Evolutionary conservation across 2,329 filamentous ascomycete species (phyloP).

Genomic region (Stagonosporopsis tanaceti): DNA sequence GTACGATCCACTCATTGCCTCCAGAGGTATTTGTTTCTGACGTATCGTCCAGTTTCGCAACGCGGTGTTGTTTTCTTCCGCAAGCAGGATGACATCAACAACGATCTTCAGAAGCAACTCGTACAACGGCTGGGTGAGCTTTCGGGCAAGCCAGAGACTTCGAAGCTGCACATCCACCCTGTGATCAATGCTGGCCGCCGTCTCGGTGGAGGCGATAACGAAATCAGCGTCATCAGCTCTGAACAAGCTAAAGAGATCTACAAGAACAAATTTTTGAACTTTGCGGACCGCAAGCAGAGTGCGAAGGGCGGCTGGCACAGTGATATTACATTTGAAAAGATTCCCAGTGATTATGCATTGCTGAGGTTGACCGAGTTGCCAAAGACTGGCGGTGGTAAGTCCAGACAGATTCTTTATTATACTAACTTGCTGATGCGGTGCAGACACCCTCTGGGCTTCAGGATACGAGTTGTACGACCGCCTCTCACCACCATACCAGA

Average conservation of each 20-base stretch:
- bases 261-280: constrained; percentile 33
- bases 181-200: constrained; percentile 55
- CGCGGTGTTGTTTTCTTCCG: constrained; percentile 65
- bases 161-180: constrained; percentile 68
- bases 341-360: constrained; percentile 50
- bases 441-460: constrained; percentile 47
- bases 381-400: constrained; percentile 34
- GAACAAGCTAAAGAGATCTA: constrained; percentile 46
- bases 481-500: constrained; percentile 57
- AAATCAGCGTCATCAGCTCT: constrained; percentile 52
- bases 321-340: constrained; percentile 52
- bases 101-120: constrained; percentile 63
- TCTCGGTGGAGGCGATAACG: constrained; percentile 37
- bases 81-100: constrained; percentile 59
- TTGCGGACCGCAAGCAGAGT: constrained; percentile 49
- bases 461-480: constrained; percentile 59
- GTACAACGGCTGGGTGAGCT: constrained; percentile 65
- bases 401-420: too few species aligned
- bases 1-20: constrained; percentile 20
- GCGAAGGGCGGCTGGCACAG: constrained; percentile 64
- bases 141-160: constrained; percentile 64
- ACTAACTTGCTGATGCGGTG: not conserved
- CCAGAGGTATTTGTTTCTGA: not conserved
- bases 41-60: constrained; percentile 53
- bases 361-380: constrained; percentile 48